These are phyloP conservation scores for Trametes villosa DNA, from an alignment of 768 basidiomycete species.

Conservation along the genomic window DNA sequence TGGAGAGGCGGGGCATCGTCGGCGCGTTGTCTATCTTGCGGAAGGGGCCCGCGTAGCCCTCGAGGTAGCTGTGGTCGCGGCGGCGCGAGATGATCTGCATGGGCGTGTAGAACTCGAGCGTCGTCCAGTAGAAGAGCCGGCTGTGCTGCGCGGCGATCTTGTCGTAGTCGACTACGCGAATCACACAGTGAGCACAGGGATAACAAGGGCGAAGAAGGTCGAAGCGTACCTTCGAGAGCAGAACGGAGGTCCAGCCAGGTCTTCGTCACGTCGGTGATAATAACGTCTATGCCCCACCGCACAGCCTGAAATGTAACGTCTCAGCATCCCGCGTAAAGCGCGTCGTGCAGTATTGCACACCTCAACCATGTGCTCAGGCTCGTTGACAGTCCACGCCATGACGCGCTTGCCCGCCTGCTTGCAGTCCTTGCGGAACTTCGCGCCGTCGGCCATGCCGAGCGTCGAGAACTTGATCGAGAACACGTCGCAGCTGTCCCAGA, in stretches of 20 bases:
- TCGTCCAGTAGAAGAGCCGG: constrained; percentile 78
- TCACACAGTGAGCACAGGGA: not conserved
- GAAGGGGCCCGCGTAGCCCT: constrained; percentile 27
- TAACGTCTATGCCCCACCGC: constrained; percentile 49
- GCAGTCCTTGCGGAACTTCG: constrained; percentile 80
- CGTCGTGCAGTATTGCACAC: constrained; percentile 41
- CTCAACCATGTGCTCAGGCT: constrained; percentile 88
- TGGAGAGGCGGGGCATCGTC: constrained; percentile 6
- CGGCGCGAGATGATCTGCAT: constrained; percentile 30
- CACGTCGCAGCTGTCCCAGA: constrained; percentile 85
- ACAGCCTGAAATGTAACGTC: constrained; percentile 59
- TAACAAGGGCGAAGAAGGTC: not conserved
- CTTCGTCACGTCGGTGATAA: constrained; percentile 50
- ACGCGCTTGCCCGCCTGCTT: constrained; percentile 77
- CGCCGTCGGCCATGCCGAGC: constrained; percentile 74
- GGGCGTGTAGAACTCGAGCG: constrained; percentile 61
- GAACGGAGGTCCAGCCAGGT: constrained; percentile 44
- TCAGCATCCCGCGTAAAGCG: constrained; percentile 1
- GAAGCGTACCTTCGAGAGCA: constrained; percentile 32
- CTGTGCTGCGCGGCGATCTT: constrained; percentile 63
- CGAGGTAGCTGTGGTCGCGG: constrained; percentile 17
- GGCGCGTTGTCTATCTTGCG: constrained; percentile 16
- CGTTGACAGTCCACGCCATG: constrained; percentile 98
- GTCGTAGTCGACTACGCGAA: constrained; percentile 62
- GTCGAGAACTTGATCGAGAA: constrained; percentile 84